Conservation (phyloP, 2,329 filamentous ascomycete species). For the Penicillium sp. region DNA sequence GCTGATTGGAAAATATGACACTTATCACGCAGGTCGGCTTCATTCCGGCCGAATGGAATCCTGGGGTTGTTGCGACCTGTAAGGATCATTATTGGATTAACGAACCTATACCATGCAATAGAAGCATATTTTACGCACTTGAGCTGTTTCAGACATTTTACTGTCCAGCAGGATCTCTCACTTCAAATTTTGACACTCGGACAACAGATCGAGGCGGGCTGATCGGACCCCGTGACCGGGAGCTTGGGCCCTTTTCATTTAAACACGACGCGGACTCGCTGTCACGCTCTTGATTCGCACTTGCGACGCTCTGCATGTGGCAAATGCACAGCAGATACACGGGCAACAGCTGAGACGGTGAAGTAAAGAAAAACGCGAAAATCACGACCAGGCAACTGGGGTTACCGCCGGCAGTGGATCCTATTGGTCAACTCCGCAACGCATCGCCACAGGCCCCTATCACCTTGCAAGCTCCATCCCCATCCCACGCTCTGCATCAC, state of each 20-base stretch:
- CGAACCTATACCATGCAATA: background rate
- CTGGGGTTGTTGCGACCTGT: too few relatives aligned
- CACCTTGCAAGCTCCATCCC: slow-evolving; percentile 11
- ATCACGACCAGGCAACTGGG: background rate
- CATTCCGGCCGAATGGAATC: too few relatives aligned
- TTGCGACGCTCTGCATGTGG: background rate
- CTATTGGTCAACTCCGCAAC: slow-evolving; percentile 15
- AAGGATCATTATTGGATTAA: too few relatives aligned
- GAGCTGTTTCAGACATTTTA: background rate
- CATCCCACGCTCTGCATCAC: slow-evolving; percentile 12
- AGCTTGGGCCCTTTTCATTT: slow-evolving; percentile 2
- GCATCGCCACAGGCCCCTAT: slow-evolving; percentile 33
- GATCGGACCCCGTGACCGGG: slow-evolving; percentile 1
- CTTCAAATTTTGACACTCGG: background rate
- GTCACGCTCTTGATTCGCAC: slow-evolving; percentile 6
- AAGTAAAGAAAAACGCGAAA: background rate
- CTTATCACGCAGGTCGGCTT: too few relatives aligned
- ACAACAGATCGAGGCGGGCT: background rate
- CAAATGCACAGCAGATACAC: slow-evolving; percentile 1
- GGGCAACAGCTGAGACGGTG: background rate
- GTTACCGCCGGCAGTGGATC: background rate
- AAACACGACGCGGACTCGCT: background rate
- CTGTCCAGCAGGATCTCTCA: background rate
- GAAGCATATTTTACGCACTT: background rate
- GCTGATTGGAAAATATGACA: too few relatives aligned